Percentiles rank a stretch among this genome's conserved stretches.
These are phyloP conservation scores for Phaffia australis DNA, from an alignment of 768 basidiomycete genomes.

Conservation along the genomic window DNA sequence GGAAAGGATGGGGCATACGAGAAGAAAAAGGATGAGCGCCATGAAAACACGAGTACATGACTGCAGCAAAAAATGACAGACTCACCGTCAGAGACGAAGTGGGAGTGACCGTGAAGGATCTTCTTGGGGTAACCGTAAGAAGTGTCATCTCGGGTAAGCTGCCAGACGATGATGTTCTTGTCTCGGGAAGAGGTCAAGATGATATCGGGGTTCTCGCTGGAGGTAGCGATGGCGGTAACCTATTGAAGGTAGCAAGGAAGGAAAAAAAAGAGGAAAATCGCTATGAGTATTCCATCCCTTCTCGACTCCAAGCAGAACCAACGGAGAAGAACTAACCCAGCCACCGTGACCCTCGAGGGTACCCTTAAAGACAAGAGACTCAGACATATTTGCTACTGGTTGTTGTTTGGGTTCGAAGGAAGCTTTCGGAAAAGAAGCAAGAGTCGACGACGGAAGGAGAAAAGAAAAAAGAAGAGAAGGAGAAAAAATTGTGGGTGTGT, in stretches of 20 bases:
- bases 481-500: too few species aligned
- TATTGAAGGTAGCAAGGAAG: too few species aligned
- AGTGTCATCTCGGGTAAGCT: constrained; percentile 68
- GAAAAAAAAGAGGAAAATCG: neutral
- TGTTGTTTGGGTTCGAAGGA: neutral
- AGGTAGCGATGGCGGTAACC: constrained; percentile 75
- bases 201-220: constrained; percentile 97
- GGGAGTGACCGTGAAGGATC: constrained; percentile 96
- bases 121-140: constrained; percentile 89
- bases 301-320: neutral
- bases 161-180: constrained; percentile 99
- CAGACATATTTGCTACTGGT: constrained; percentile 48
- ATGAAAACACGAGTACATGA: neutral
- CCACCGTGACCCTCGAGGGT: constrained; percentile 86
- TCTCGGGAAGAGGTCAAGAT: constrained; percentile 97
- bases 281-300: neutral
- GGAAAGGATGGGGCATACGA: constrained; percentile 49
- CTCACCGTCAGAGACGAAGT: constrained; percentile 63
- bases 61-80: constrained; percentile 84
- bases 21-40: constrained; percentile 54
- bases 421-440: too few species aligned
- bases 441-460: too few species aligned
- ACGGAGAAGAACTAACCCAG: constrained; percentile 62
- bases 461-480: too few species aligned
- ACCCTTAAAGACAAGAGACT: constrained; percentile 82